These are phyloP conservation scores for Blastocystis sp. DNA, from an alignment of 352 stramenopile genomes.

Conservation along the genomic window DNA sequence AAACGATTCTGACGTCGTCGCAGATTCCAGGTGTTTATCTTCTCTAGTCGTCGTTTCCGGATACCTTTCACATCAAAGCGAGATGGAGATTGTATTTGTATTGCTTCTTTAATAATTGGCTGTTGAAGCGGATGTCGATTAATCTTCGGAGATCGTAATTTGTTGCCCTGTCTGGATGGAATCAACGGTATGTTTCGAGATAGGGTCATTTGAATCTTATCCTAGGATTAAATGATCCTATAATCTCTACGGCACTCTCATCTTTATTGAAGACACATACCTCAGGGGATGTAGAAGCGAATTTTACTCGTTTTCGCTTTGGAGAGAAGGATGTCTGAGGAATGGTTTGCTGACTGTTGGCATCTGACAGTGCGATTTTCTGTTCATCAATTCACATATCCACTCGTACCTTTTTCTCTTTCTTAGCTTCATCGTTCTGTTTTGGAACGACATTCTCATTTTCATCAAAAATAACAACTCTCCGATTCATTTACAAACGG, in stretches of 20 bases:
- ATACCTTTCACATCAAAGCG: background rate
- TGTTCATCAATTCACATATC: background rate
- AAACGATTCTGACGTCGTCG: background rate
- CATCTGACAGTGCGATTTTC: background rate
- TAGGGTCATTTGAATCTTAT: background rate
- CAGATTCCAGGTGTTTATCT: background rate
- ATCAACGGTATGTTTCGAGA: background rate
- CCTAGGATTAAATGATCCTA: background rate
- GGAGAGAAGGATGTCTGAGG: background rate
- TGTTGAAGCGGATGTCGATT: background rate
- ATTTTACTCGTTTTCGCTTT: conserved; percentile 33
- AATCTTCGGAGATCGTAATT: conserved; percentile 4
- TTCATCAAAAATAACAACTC: background rate
- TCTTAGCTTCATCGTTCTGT: background rate
- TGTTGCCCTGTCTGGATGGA: background rate
- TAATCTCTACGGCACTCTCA: background rate
- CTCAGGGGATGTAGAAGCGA: background rate
- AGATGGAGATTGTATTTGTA: background rate
- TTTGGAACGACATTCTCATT: background rate
- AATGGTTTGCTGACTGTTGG: background rate
- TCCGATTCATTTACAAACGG: background rate
- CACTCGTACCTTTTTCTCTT: background rate
- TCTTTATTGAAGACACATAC: conserved; percentile 28
- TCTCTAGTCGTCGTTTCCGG: background rate
- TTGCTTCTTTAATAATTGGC: background rate